Base-by-base conservation (phyloP, 441 rosid species). In the Corymbia citriodora region DNA sequence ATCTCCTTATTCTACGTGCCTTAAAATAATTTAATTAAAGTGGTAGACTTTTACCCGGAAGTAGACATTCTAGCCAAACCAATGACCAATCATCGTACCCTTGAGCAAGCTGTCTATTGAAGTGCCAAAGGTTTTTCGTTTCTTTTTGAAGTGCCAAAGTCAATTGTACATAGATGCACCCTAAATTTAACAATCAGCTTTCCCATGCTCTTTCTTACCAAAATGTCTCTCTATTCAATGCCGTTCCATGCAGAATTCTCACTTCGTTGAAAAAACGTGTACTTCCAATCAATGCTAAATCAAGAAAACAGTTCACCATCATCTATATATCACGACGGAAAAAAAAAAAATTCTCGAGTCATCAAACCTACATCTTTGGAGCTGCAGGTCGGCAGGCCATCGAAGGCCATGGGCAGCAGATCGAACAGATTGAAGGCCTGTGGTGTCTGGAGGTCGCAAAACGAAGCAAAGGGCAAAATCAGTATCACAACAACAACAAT, bases 391-490 rank as follows among this genome's bases (percentile, higher is more conserved):
- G 97, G 93, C 90, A 89, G 94, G 92, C 94, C 91, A 17, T 90
- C 91, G 93, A 93, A 91, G 50, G 94, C 89, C 87, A 92, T 59
- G 10, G 96, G 94, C 86, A 90, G 94, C 65, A 92, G 91, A 88
- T 96, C 97, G 89, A 95, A 96, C 40, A 97, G 94, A 89, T 96
- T 93, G 93, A 98, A 97, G 70, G 99, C 99, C 87, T 90, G 93
- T 11, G 92, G 92, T 55, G 91, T 91, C 99, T 98, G 95, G 93
- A 92, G 17, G 49, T 31, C 4, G n/a, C 7, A 6, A 49, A 55
- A 29, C 87, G 36, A 55, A 54, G 4, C 19, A 50, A 10, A n/a
- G 1, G 11, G 36, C 1, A 18, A 31, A 3, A 25, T 85, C 9
- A 88, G 54, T 10, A 87, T 19, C 16, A 3, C 6, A 31, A 31